Evolutionary conservation across 345 rosid genomes (phyloP), one percentile per base, ranked within the genome.

Genomic region (Trapa bicornis): DNA sequence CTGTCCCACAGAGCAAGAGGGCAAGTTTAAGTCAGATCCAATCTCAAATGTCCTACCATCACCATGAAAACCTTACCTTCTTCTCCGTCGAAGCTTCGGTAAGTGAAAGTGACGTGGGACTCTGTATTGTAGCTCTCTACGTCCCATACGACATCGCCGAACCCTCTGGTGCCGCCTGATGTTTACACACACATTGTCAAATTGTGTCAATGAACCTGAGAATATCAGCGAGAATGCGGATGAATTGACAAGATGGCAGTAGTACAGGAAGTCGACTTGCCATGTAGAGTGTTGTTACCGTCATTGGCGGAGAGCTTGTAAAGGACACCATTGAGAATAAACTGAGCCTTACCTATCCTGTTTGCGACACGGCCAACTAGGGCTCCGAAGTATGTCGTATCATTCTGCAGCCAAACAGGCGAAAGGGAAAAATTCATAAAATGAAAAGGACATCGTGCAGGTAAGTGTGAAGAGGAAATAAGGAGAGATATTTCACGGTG

Each of bases 341-440:
- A 89, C 29, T 75, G 70, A 35, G 96, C 95, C 12, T 78, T 80
- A 47, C 77, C 81, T 5, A 91, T 94, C 78, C 99, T 78, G 64
- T 94, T 91, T 2, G 95, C 97, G 0, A 94, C 95, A 10, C 95
- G 84, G 67, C 99, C 97, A 48, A 94, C 86, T 0, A 89, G 73
- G 38, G 88, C 88, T 39, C 99, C 99, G 42, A 94, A 94, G 71
- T 78, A 81, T n/a, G 88, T 74, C 37, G 82, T 69, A 69, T 84
- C 97, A 53, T 79, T 90, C 96, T 90, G 77, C 66, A 66, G 67
- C 8, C 10, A 6, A n/a, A 56, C 0, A 42, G 14, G 36, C 11
- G 12, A 65, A 61, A 16, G 33, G 36, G 32, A 35, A 9, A 11
- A 2, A 29, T 42, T 36, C 56, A 54, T 4, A 38, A 15, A 58